Evolutionary conservation across 148 eudicot genomes (phyloP).

Genomic region (Rhododendron kiyosumense): DNA sequence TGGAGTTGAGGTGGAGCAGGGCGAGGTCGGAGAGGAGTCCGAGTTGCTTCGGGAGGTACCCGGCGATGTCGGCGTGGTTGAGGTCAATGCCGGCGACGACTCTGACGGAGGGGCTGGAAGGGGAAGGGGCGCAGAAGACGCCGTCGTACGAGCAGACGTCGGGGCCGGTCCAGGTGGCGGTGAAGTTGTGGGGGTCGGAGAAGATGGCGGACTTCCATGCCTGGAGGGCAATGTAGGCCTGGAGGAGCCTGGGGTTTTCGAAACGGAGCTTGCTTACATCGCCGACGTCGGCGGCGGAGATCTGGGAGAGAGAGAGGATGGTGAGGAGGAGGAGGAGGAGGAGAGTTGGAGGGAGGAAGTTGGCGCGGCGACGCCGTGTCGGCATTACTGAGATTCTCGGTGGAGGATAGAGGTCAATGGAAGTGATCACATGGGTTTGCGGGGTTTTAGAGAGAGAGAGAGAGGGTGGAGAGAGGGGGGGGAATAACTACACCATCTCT

Average conservation of each 20-base stretch:
- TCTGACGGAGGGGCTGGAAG: constrained; percentile 17
- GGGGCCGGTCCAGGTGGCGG: constrained; percentile 73
- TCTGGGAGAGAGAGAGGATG: constrained; percentile 11
- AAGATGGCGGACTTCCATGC: constrained; percentile 74
- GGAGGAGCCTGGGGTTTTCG: constrained; percentile 47
- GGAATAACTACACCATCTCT: too few species aligned
- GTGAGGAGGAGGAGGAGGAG: background rate
- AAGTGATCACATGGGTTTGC: too few species aligned
- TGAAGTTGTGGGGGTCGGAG: constrained; percentile 85
- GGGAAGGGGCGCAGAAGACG: constrained; percentile 58
- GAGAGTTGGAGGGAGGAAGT: too few species aligned
- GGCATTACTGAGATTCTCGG: too few species aligned
- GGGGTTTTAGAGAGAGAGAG: too few species aligned
- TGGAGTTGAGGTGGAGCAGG: constrained; percentile 86
- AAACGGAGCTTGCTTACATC: constrained; percentile 25
- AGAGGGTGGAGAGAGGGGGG: too few species aligned
- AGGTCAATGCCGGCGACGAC: constrained; percentile 87
- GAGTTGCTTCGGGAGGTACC: constrained; percentile 67
- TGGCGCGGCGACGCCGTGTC: too few species aligned
- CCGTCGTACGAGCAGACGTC: constrained; percentile 76
- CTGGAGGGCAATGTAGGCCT: constrained; percentile 81
- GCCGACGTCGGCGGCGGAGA: constrained; percentile 9
- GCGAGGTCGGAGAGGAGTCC: constrained; percentile 78
- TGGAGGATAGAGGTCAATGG: too few species aligned
- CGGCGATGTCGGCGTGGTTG: constrained; percentile 92